These are phyloP conservation scores for Stentor roeselii DNA, from an alignment of 73 alveolate species.

Conservation along the genomic window DNA sequence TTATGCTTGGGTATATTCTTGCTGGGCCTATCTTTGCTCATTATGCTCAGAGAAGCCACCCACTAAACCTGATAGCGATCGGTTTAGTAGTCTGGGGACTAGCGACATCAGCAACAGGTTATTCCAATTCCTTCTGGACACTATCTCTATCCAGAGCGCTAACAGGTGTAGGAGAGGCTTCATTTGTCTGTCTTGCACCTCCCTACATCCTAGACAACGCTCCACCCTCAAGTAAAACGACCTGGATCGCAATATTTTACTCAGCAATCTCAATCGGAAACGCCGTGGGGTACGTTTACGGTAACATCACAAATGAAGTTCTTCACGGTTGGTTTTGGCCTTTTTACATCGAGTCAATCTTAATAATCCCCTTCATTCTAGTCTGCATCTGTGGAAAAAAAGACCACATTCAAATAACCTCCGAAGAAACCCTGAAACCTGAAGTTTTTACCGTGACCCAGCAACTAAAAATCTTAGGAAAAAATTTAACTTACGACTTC, in stretches of 20 bases:
- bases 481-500: not conserved
- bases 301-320: not conserved
- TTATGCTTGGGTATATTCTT: constrained; percentile 17
- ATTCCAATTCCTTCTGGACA: constrained; percentile 7
- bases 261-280: not conserved
- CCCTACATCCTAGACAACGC: constrained; percentile 18
- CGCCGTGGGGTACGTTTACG: not conserved
- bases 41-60: not conserved
- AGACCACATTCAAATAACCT: not conserved
- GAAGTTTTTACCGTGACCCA: not conserved
- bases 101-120: not conserved
- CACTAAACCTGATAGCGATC: not conserved
- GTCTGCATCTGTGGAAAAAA: not conserved
- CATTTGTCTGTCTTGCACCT: constrained; percentile 24
- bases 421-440: not conserved
- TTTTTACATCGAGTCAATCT: not conserved
- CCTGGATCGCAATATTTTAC: constrained; percentile 12
- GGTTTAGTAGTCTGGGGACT: constrained; percentile 5
- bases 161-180: constrained; percentile 21
- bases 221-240: constrained; percentile 7
- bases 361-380: not conserved
- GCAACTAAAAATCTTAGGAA: not conserved
- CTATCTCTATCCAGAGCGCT: not conserved
- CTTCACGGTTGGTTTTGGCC: constrained; percentile 22
- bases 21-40: constrained; percentile 18